Percentiles rank a stretch among this genome's conserved stretches.
Evolutionary conservation across 2,329 filamentous ascomycete species (phyloP).

Genomic region (Penicillium oxalicum): DNA sequence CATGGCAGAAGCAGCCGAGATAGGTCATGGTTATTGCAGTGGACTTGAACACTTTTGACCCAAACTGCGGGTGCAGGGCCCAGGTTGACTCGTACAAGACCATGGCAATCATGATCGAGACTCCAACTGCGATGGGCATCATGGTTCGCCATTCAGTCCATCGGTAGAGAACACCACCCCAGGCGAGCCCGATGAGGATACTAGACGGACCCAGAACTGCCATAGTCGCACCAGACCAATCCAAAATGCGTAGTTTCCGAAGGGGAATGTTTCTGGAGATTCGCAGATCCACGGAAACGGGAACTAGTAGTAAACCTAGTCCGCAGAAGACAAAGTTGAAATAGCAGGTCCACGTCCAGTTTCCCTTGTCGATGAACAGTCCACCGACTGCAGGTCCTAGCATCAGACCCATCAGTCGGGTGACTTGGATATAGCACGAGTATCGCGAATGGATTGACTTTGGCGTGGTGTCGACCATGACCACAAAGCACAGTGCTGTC

Average conservation of each 20-base stretch:
- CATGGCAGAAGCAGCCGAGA: conserved; percentile 38
- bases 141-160: conserved; percentile 39
- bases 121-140: conserved; percentile 35
- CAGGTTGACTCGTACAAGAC: conserved; percentile 33
- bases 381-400: conserved; percentile 25
- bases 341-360: conserved; percentile 28
- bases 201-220: conserved; percentile 34
- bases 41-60: conserved; percentile 33
- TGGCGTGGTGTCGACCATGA: conserved; percentile 40
- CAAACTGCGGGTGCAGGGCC: conserved; percentile 34
- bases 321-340: conserved; percentile 30
- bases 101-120: conserved; percentile 26
- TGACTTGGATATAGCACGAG: conserved; percentile 27
- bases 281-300: conserved; percentile 26
- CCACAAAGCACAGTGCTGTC: conserved; percentile 37
- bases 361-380: conserved; percentile 20
- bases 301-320: conserved; percentile 24
- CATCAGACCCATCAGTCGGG: conserved; percentile 29
- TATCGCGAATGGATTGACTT: conserved; percentile 29
- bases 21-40: conserved; percentile 36
- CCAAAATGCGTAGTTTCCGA: conserved; percentile 25
- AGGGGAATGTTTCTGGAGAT: conserved; percentile 19
- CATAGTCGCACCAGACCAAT: conserved; percentile 41
- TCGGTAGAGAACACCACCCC: conserved; percentile 36
- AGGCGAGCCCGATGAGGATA: conserved; percentile 41